phyloP scores from a whole-genome alignment of 805 yeast species.

The Saccharomycopsis fodiens region DNA sequence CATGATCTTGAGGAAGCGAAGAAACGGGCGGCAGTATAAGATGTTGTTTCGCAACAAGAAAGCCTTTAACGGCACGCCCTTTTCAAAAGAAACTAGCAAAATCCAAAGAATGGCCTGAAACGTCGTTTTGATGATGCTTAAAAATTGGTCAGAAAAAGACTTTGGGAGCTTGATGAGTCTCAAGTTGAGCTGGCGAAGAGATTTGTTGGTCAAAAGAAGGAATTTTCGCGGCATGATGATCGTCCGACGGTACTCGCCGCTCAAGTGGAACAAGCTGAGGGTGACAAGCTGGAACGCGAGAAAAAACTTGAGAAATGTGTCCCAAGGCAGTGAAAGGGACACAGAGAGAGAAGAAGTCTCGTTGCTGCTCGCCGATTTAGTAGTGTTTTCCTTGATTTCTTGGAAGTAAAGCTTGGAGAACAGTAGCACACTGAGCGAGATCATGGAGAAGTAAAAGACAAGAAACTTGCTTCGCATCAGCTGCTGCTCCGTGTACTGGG shows the following conservation, averaged over 20 bases:
- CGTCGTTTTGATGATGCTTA: conserved; percentile 3
- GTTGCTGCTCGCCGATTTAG: not conserved
- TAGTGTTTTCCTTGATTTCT: no score
- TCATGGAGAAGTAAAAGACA: conserved; percentile 32
- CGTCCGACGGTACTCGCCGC: conserved; percentile 86
- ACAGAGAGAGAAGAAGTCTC: not conserved
- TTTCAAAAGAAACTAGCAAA: conserved; percentile 5
- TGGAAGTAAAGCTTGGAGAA: conserved; percentile 32
- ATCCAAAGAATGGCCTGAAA: conserved; percentile 1
- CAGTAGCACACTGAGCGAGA: conserved; percentile 33
- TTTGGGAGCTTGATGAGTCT: conserved; percentile 54
- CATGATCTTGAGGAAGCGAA: conserved; percentile 13
- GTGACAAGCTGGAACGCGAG: conserved; percentile 61
- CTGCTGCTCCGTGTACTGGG: conserved; percentile 70
- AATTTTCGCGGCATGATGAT: conserved; percentile 77
- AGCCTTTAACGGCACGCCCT: conserved; percentile 6
- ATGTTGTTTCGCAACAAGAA: conserved; percentile 11
- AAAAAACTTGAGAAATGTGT: conserved; percentile 37
- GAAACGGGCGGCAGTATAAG: conserved; percentile 8
- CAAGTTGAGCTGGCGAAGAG: conserved; percentile 74
- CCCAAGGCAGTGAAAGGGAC: not conserved
- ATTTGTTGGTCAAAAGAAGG: conserved; percentile 78
- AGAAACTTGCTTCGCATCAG: conserved; percentile 45
- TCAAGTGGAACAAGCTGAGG: conserved; percentile 65
- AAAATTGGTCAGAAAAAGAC: conserved; percentile 7